Percentiles rank a stretch among this genome's conserved stretches.
Conservation (phyloP, 306 rosid species). For the Cicer arietinum region DNA sequence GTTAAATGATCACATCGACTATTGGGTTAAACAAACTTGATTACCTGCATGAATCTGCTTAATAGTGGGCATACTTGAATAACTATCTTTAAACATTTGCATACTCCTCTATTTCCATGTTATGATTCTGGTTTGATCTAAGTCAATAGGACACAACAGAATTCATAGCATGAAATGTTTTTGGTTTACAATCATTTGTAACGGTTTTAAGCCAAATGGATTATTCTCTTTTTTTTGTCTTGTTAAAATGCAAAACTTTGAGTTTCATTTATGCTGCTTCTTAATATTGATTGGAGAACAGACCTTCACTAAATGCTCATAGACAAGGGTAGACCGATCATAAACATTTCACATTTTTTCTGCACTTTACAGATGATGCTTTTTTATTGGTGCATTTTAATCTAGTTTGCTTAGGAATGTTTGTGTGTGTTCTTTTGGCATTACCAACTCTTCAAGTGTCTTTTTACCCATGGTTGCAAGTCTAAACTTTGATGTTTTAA, state of each 20-base stretch:
- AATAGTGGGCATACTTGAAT: background rate
- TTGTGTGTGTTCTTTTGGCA: no score
- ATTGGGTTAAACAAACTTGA: background rate
- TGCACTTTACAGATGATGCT: background rate
- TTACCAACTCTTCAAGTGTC: no score
- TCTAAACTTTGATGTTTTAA: no score
- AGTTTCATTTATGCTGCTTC: background rate
- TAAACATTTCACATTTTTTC: background rate
- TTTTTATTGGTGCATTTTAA: no score
- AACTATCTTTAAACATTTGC: background rate
- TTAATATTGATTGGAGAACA: background rate
- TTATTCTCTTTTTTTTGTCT: no score
- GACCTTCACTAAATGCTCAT: background rate
- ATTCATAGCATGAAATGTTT: background rate
- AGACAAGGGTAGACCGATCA: background rate
- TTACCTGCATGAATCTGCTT: background rate
- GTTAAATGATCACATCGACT: slow-evolving; percentile 4
- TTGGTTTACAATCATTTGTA: no score
- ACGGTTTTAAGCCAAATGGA: no score
- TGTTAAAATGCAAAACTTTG: background rate
- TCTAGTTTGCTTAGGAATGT: no score
- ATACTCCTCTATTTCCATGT: background rate
- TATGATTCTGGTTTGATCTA: background rate
- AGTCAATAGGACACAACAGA: background rate
- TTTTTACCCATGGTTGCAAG: no score